phyloP scores from a whole-genome alignment of 2,329 filamentous ascomycete species.

The Aureobasidium sp. region DNA sequence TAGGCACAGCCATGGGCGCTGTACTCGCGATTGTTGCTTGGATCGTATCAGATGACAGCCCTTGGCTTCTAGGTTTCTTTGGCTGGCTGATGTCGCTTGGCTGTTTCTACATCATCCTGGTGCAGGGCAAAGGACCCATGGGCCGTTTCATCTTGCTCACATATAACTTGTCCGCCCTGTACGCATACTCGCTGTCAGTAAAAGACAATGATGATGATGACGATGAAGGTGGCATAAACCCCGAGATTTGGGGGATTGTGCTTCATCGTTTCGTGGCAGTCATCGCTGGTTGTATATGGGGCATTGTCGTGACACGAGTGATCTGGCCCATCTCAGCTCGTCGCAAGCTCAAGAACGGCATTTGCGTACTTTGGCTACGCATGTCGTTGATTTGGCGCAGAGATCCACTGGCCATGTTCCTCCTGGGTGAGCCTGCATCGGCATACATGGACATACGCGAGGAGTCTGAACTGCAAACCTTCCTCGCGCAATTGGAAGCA shows the following conservation, averaged over 20 bases:
- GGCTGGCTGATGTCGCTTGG: constrained; percentile 75
- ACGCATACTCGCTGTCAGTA: constrained; percentile 83
- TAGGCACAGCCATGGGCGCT: constrained; percentile 79
- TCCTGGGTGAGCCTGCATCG: constrained; percentile 32
- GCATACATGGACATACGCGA: constrained; percentile 81
- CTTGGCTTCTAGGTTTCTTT: constrained; percentile 66
- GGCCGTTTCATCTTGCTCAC: constrained; percentile 90
- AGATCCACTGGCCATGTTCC: constrained; percentile 71
- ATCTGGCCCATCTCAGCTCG: constrained; percentile 93
- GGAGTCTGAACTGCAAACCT: constrained; percentile 79
- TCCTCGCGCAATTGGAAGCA: constrained; percentile 63
- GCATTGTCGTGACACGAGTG: constrained; percentile 77
- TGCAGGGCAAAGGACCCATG: constrained; percentile 76
- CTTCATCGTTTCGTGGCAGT: constrained; percentile 84
- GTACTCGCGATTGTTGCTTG: constrained; percentile 68
- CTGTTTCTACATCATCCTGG: constrained; percentile 86
- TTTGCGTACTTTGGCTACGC: constrained; percentile 85
- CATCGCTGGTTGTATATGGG: constrained; percentile 82
- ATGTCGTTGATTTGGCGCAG: constrained; percentile 96
- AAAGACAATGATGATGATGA: constrained; percentile 71
- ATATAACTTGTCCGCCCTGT: constrained; percentile 91
- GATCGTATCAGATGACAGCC: constrained; percentile 67
- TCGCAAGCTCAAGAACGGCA: constrained; percentile 78
- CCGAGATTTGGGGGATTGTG: constrained; percentile 80
- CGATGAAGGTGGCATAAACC: constrained; percentile 77